Evolutionary conservation across 768 basidiomycete genomes (phyloP).

Genomic region (Tubosaeta brunneosetosa): DNA sequence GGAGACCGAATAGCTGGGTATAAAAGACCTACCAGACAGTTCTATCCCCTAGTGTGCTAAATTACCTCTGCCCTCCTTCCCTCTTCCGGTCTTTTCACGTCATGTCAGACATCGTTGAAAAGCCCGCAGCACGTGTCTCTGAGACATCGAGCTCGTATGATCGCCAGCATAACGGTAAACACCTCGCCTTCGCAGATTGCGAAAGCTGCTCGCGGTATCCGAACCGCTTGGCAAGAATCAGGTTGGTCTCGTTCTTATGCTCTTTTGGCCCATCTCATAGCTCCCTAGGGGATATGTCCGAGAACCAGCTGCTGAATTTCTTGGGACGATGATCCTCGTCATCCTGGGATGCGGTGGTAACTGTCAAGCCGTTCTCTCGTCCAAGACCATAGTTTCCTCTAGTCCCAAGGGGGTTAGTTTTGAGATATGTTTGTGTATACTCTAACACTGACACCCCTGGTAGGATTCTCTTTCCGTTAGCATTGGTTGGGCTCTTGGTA

Average conservation of each 20-base stretch:
- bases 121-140: constrained; percentile 14
- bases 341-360: constrained; percentile 57
- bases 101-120: constrained; percentile 22
- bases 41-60: not conserved
- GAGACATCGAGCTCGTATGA: constrained; percentile 16
- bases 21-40: constrained; percentile 15
- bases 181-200: constrained; percentile 22
- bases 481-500: constrained; percentile 32
- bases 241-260: constrained; percentile 32
- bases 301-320: constrained; percentile 62
- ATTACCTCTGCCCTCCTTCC: not conserved
- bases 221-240: constrained; percentile 52
- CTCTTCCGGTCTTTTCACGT: constrained; percentile 1
- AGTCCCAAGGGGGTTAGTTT: constrained; percentile 52
- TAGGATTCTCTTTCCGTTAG: constrained; percentile 25
- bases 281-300: constrained; percentile 39
- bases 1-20: constrained; percentile 9
- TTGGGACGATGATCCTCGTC: constrained; percentile 54
- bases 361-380: constrained; percentile 53
- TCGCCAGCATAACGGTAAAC: constrained; percentile 2
- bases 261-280: constrained; percentile 2
- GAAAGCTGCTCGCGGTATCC: constrained; percentile 38
- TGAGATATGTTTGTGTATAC: not conserved
- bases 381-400: constrained; percentile 40
- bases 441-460: constrained; percentile 1